Evolutionary conservation across 2,329 filamentous ascomycete genomes (phyloP), one percentile per base, ranked within the genome.

Genomic region (Colletotrichum acutatum): DNA sequence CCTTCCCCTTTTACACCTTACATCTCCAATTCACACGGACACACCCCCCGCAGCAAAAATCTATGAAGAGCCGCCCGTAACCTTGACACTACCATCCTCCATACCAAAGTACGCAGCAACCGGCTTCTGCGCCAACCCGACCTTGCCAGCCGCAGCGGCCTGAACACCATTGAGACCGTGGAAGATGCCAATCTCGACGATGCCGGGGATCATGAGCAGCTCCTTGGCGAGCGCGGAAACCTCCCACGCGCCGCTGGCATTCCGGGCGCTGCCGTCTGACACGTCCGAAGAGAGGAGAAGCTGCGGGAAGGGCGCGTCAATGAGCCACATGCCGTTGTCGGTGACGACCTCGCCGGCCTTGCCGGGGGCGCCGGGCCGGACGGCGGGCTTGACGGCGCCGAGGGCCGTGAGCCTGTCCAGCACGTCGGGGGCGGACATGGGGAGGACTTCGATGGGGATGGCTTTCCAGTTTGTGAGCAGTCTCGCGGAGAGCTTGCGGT

Each of bases 41-140:
- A 30, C 30, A 30, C 32, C 11, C 32, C 32, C 11, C 11, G 11
- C 32, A 34, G 32, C 32, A 34, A 12, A 12, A 34, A 12, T 49
- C 26, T 67, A 72, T 32, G 71, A 34, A 34, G 32, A 61, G 60
- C 60, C 57, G 32, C 28, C 54, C 63, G 74, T 37, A 64, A 92
- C 85, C 78, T 91, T 84, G 16, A 94, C 92, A 12, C 86, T 87
- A 4, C 94, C 94, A 79, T 94, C 93, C 57, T 93, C 90, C 90
- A 97, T 94, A 46, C 97, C 97, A 83, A 98, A 99, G 85, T 98
- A 99, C 28, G 95, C 95, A 32, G 95, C 95, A 14, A 98, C 89
- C 0, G 97, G 97, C 84, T 96, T 97, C 85, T 98, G 95, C 0
- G 94, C 95, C 60, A 93, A 92, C 60, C 90, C 84, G 66, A 88